Base-by-base conservation (phyloP, 208 protist species). In the Acanthamoeba triangularis region DNA sequence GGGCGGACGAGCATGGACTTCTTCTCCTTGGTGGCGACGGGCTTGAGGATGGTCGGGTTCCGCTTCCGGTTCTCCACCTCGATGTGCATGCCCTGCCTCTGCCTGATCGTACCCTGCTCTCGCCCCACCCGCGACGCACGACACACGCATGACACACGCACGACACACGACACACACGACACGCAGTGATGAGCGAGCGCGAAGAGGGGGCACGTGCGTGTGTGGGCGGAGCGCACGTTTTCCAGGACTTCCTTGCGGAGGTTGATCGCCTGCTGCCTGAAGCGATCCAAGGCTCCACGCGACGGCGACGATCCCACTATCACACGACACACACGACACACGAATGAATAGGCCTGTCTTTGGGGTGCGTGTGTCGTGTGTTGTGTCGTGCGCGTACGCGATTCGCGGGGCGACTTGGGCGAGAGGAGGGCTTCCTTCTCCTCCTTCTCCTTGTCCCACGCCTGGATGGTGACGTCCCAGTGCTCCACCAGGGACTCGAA, bases 401-500 rank as follows among this genome's bases (percentile, higher is more conserved):
- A 85, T 37, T 49, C 76, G 37, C 47, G 76, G 44, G 76, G 76
- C 8, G 74, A 82, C n/a, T 37, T 23, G 41, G 37, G 30, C 35
- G 76, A 85, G 76, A 49, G 41, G n/a, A 87, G 28, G 30, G 78
- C 78, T 41, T 87, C 85, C 59, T 28, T 91, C 41, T 63, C 54
- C 59, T 91, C 85, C 54, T 11, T 91, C 85, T 91, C 85, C 85
- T 69, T 91, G 41, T 91, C 85, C 85, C 49, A 72, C 20, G 49
- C 54, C 56, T 91, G 54, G 35, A 91, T 74, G 25, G 59, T 52
- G 25, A 91, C 59, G 18, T 91, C 85, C 49, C 49, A 91, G 25
- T 91, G 85, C 59, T 91, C 85, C 23, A 91, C 85, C 85, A 91
- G 63, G 23, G 85, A 63, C 85, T 91, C 85, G 59, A 91, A 91